A percentile compares a stretch with the other conserved stretches of the same genome.
Conservation (phyloP, 768 basidiomycete genomes). For the Postia placenta region DNA sequence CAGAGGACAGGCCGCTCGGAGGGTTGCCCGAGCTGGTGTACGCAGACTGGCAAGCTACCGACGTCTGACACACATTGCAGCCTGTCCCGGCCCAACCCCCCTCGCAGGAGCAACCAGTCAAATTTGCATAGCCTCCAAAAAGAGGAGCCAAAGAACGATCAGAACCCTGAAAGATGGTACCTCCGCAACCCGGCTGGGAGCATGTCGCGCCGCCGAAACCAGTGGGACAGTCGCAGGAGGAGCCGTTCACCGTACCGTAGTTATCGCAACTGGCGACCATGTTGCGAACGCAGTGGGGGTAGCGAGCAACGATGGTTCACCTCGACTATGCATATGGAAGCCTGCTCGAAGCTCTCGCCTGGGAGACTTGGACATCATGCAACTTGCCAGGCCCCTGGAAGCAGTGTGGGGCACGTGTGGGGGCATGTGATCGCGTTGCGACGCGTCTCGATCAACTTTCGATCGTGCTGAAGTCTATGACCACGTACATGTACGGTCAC, state of each 20-base stretch:
- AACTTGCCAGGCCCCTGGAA: too few species aligned
- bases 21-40: slow-evolving; percentile 28
- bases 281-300: too few species aligned
- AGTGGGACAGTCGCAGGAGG: slow-evolving; percentile 68
- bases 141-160: slow-evolving; percentile 43
- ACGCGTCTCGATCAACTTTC: too few species aligned
- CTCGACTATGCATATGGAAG: too few species aligned
- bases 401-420: too few species aligned
- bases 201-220: slow-evolving; percentile 77
- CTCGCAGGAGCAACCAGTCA: slow-evolving; percentile 68
- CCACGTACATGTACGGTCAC: too few species aligned
- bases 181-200: slow-evolving; percentile 68
- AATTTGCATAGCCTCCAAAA: slow-evolving; percentile 44
- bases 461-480: too few species aligned
- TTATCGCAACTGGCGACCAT: slow-evolving; percentile 50
- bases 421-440: too few species aligned
- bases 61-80: slow-evolving; percentile 73
- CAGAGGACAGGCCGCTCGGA: slow-evolving; percentile 18
- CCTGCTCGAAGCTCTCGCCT: too few species aligned
- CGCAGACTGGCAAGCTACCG: slow-evolving; percentile 64
- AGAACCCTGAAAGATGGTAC: slow-evolving; percentile 72
- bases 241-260: slow-evolving; percentile 52
- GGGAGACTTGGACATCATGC: too few species aligned
- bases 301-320: too few species aligned
- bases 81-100: slow-evolving; percentile 71